Base-by-base conservation (phyloP, 306 rosid genomes). In the Begonia fuchsioides region DNA sequence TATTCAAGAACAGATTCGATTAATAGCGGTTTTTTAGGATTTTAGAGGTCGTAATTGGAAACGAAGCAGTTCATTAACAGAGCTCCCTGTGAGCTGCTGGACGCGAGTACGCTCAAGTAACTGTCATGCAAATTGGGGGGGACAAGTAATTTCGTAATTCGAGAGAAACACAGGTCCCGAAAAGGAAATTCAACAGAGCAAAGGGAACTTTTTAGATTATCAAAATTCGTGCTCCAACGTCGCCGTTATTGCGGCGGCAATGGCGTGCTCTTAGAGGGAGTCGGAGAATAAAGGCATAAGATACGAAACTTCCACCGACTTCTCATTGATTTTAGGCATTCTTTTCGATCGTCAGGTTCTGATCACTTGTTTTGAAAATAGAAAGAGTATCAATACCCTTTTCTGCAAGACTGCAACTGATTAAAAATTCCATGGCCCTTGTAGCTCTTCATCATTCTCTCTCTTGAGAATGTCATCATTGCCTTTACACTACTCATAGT, bases 191-290 rank as follows among this genome's bases (percentile, higher is more conserved):
- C 16, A 45, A 53, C 3, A 44, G 43, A 61, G 48, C 50, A 10
- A 52, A 51, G 54, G 60, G 50, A 46, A 32, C 35, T 41, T 59
- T 74, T 65, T 60, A 51, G 55, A 16, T 57, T 39, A 39, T 7
- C 3, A 50, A 11, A 47, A 68, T 32, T 9, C 16, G 39, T 51
- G 53, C 60, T 45, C 38, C 39, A 51, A 43, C 70, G 55, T 78
- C 72, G 76, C 93, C 90, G 82, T 62, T 70, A 68, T 76, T 74
- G 77, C 84, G 90, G 97, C 90, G 76, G 68, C 56, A 66, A 72
- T 73, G 76, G 85, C 76, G 78, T 71, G 69, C 60, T 11, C 35
- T 18, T 17, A 9, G 38, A n/a, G 10, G 12, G 45, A 41, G 45
- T 41, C 12, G 10, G 35, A 26, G 35, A 41, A 41, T 41, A 1